phyloP scores from a whole-genome alignment of 345 rosid genomes.

The Eucalyptus rudis region DNA sequence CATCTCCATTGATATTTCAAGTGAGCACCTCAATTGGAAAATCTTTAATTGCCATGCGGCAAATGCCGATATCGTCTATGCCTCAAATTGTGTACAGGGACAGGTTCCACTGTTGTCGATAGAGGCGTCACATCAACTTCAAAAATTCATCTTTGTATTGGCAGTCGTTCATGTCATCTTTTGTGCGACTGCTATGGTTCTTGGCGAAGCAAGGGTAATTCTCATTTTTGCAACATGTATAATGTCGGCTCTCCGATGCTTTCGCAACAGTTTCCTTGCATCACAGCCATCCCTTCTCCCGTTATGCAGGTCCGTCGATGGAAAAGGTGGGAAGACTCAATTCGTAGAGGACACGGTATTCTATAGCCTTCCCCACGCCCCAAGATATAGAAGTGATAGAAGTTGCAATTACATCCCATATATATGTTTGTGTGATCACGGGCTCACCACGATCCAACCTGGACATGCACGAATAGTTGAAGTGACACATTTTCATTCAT shows the following conservation, averaged over 20 bases:
- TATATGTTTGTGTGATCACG: not conserved
- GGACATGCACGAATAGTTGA: not conserved
- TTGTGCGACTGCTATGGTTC: conserved; percentile 65
- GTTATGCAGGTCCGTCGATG: conserved; percentile 52
- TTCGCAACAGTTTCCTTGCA: not conserved
- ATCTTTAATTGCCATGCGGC: not conserved
- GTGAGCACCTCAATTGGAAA: not conserved
- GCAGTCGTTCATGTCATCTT: conserved; percentile 73
- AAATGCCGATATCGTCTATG: not conserved
- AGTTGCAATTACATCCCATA: not conserved
- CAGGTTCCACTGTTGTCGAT: conserved; percentile 44
- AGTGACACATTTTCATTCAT: not conserved
- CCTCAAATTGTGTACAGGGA: conserved; percentile 25
- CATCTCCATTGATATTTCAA: not conserved
- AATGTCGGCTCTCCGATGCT: not conserved
- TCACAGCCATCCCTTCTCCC: not conserved
- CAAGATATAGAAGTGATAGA: not conserved
- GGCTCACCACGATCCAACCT: not conserved
- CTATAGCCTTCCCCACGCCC: not conserved
- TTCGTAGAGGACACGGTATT: not conserved
- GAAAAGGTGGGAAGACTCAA: conserved; percentile 63
- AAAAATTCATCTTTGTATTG: conserved; percentile 75
- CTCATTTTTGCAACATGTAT: not conserved
- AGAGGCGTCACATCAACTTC: conserved; percentile 84
- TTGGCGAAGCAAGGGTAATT: conserved; percentile 63